Percentiles rank a stretch among this genome's conserved stretches.
phyloP scores from a whole-genome alignment of 139 green algal species.

The Spirogloea muscicola region DNA sequence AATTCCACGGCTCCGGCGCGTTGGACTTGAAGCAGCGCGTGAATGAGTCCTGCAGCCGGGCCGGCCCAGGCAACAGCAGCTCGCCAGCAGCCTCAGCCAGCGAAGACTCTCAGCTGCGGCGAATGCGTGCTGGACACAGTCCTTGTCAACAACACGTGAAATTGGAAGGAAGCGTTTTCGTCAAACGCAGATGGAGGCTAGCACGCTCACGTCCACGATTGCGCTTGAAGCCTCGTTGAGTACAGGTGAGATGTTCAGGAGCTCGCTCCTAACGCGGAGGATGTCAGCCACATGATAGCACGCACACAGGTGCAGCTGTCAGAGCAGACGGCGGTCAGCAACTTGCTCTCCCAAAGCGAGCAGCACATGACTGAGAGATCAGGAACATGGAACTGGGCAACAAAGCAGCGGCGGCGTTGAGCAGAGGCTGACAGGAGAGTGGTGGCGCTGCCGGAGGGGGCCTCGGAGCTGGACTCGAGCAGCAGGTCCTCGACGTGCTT shows the following conservation, averaged over 20 bases:
- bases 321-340: no score
- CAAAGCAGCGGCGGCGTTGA: no score
- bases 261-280: slow-evolving; percentile 39
- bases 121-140: background rate
- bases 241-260: slow-evolving; percentile 31
- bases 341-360: no score
- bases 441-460: no score
- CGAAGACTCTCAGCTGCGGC: background rate
- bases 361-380: no score
- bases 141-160: background rate
- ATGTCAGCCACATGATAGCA: no score
- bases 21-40: slow-evolving; percentile 82
- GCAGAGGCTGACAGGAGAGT: no score
- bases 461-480: slow-evolving; percentile 26
- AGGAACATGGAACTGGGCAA: no score
- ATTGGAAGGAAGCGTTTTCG: background rate
- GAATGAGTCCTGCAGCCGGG: slow-evolving; percentile 92
- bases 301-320: no score
- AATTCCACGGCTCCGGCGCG: slow-evolving; percentile 89
- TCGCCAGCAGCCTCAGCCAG: background rate
- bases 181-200: background rate
- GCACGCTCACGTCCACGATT: slow-evolving; percentile 41
- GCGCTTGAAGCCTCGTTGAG: slow-evolving; percentile 35
- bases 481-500: slow-evolving; percentile 41
- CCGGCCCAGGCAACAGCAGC: slow-evolving; percentile 1